A percentile compares a stretch with the other conserved stretches of the same genome.
Conservation (phyloP, 2,329 filamentous ascomycete genomes). For the Alternaria consortialis region DNA sequence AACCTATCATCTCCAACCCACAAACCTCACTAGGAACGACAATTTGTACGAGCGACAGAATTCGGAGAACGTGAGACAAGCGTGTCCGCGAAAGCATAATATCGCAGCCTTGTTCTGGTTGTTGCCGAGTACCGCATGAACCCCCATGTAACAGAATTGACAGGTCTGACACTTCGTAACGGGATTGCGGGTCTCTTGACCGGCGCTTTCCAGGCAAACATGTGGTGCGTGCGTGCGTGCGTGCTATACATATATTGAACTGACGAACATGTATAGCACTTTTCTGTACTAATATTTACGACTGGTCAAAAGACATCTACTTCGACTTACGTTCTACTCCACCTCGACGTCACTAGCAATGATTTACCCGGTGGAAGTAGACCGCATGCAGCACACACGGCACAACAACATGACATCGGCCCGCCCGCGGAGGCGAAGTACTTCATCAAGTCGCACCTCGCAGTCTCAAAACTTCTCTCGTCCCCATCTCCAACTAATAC, state of each 20-base stretch:
- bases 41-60: background rate
- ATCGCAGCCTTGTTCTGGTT: slow-evolving; percentile 7
- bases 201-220: slow-evolving; percentile 6
- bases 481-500: slow-evolving; percentile 6
- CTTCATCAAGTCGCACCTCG: slow-evolving; percentile 12
- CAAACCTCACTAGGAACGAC: background rate
- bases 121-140: slow-evolving; percentile 18
- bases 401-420: slow-evolving; percentile 5
- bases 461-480: slow-evolving; percentile 20
- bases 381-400: slow-evolving; percentile 12
- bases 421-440: slow-evolving; percentile 19
- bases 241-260: slow-evolving; percentile 13
- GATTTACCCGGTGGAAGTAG: slow-evolving; percentile 25
- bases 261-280: background rate
- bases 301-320: background rate
- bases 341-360: slow-evolving; percentile 10
- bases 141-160: slow-evolving; percentile 20
- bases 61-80: slow-evolving; percentile 6
- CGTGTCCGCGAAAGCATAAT: slow-evolving; percentile 5
- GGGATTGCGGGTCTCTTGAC: background rate
- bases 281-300: background rate
- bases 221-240: slow-evolving; percentile 20
- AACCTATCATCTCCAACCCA: background rate
- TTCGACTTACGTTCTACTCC: background rate
- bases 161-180: slow-evolving; percentile 10